Base-by-base conservation (phyloP, 169 alveolate species). In the Eimeria tenella region DNA sequence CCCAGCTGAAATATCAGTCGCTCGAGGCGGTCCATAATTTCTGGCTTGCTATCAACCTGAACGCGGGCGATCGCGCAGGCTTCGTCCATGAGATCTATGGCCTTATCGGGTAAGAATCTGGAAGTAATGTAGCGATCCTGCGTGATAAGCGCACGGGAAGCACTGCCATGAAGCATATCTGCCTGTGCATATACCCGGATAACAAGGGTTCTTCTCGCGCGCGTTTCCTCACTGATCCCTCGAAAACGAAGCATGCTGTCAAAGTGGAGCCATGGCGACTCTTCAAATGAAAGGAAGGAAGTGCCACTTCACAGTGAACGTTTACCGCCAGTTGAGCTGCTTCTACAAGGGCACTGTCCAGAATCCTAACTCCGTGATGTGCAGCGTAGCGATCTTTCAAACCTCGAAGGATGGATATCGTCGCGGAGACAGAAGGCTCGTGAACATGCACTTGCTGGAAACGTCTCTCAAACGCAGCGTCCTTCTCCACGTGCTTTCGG, bases 401-500 rank as follows among this genome's bases (percentile, higher is more conserved):
- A 50, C 98, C 98, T 23, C 99, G 95, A 23, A 98, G 95, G 58
- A 98, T 98, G 56, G 98, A 96, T 62, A 98, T 97, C 6, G 99
- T 96, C 87, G 97, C 98, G 86, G 97, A 97, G n/a, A 97, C 98
- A 58, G 97, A 95, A 19, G 99, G 99, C 94, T 97, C 98, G 82
- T 97, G 98, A 50, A 96, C 96, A 73, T 93, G 94, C 65, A 87
- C 81, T 25, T 97, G 98, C 86, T 97, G 98, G 94, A 97, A 97
- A n/a, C 99, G 97, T 9, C 99, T 93, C 95, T 98, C 99, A 73
- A 98, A 82, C 9, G 99, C 99, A 52, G 98, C 97, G 74, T 98
- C 99, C 87, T 97, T 97, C 94, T 98, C 99, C 74, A 98, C 97
- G 93, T 95, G 95, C 75, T 97, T 97, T n/a, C 98, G 94, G 90